Base-by-base conservation (phyloP, 139 green algal species). In the Desmodesmus armatus region DNA sequence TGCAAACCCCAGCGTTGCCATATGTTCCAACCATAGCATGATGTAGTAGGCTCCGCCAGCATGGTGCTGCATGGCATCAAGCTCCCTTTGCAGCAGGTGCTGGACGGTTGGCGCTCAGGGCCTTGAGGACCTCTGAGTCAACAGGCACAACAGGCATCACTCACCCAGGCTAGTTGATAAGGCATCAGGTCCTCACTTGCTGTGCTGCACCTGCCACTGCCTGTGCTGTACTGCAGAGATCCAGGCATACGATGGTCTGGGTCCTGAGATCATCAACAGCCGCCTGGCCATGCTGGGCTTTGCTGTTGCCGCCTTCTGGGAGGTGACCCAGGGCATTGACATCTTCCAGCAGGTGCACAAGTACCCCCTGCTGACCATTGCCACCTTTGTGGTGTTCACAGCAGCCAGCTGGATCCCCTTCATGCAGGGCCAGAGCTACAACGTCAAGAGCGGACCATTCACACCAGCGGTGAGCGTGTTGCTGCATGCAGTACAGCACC, bases 381-480 rank as follows among this genome's bases (percentile, higher is more conserved):
- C 77, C 40, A 58, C 37, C 23, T 84, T 84, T 43, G 77, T 84
- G 39, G 74, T 58, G 58, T 84, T 84, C 77, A 82, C 89, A 40
- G 69, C 55, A 25, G 87, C 87, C 41, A 88, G 75, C 39, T 89
- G 90, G 78, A 85, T 91, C 33, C 87, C 87, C 55, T 87, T 91
- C 66, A 60, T 89, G 55, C 70, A 91, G 49, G 87, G 86, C 29
- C 77, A 84, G 58, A 62, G 35, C 77, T 84, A 84, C 77, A 84
- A 84, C 60, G 87, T 87, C 37, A 86, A 91, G 85, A 74, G 63
- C 55, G 74, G 79, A 27, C 66, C 76, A 35, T 84, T 86, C 77
- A 84, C 77, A 29, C 77, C 77, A 33, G 27, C 27, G 13, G 82
- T 88, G 58, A 77, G 63, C 47, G 3, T 55, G 29, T n/a, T n/a